A percentile compares a stretch with the other conserved stretches of the same genome.
Evolutionary conservation across 2,329 filamentous ascomycete genomes (phyloP).

Genomic region (Neofusicoccum parvum): DNA sequence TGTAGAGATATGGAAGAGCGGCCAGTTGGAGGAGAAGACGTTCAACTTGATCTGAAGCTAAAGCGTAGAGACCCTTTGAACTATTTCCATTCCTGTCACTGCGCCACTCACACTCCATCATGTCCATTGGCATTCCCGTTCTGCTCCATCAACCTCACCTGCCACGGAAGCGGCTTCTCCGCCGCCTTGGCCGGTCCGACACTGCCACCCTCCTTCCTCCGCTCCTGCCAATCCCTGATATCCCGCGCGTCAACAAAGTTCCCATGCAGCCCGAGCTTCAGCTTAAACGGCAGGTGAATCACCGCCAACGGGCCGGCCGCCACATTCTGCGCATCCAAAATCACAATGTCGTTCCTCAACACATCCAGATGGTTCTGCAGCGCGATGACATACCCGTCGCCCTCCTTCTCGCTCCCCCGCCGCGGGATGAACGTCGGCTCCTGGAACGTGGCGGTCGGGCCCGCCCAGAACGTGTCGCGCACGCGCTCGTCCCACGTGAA

Average conservation of each 20-base stretch:
- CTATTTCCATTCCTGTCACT: too few species aligned
- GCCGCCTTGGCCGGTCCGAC: slow-evolving; percentile 31
- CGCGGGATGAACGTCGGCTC: slow-evolving; percentile 58
- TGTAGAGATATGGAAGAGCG: not conserved
- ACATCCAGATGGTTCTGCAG: slow-evolving; percentile 47
- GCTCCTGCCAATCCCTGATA: slow-evolving; percentile 34
- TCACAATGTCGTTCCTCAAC: slow-evolving; percentile 42
- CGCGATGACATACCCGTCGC: slow-evolving; percentile 54
- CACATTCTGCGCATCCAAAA: slow-evolving; percentile 47
- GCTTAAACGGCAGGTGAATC: slow-evolving; percentile 43
- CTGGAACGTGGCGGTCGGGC: slow-evolving; percentile 50
- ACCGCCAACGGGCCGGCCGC: slow-evolving; percentile 42
- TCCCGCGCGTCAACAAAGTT: slow-evolving; percentile 37
- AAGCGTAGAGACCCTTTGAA: too few species aligned
- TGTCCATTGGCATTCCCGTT: not conserved
- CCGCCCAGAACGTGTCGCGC: slow-evolving; percentile 39
- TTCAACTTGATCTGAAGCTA: not conserved
- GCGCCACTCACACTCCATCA: too few species aligned
- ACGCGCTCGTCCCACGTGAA: slow-evolving; percentile 35
- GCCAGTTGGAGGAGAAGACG: not conserved
- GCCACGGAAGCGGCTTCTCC: slow-evolving; percentile 32
- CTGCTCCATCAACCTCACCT: slow-evolving; percentile 30
- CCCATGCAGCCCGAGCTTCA: slow-evolving; percentile 36
- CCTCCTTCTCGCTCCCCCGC: slow-evolving; percentile 45
- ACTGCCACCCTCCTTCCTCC: slow-evolving; percentile 31